Evolutionary conservation across 352 stramenopile species (phyloP).

Genomic region (Nothophytophthora sp.): DNA sequence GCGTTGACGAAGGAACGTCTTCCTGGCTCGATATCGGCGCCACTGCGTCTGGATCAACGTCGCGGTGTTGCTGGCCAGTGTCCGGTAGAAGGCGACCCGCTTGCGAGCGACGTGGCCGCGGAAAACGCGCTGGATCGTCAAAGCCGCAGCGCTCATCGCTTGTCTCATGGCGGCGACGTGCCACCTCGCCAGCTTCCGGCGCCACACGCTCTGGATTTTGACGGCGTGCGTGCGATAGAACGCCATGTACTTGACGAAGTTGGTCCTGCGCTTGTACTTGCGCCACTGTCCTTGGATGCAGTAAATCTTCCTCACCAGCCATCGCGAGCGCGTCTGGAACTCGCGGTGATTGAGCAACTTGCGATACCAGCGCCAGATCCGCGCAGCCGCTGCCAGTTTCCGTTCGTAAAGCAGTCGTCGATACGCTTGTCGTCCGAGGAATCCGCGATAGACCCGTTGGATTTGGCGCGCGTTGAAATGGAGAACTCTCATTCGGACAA

Average conservation of each 20-base stretch:
- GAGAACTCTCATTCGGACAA: constrained; percentile 22
- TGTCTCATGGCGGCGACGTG: constrained; percentile 26
- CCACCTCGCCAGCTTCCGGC: constrained; percentile 35
- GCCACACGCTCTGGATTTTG: constrained; percentile 52
- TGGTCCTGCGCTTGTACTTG: constrained; percentile 31
- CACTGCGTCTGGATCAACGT: constrained; percentile 49
- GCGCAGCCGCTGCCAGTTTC: constrained; percentile 9
- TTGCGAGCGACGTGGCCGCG: constrained; percentile 33
- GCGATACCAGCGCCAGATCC: constrained; percentile 61
- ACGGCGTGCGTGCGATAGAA: constrained; percentile 34
- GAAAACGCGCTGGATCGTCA: constrained; percentile 46
- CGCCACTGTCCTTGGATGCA: constrained; percentile 66
- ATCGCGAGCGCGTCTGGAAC: constrained; percentile 30
- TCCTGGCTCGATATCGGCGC: constrained; percentile 20
- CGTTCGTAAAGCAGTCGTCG: constrained; percentile 21
- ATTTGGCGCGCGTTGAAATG: constrained; percentile 36
- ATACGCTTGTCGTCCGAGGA: constrained; percentile 20
- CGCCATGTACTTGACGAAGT: constrained; percentile 37
- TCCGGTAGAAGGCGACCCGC: constrained; percentile 30
- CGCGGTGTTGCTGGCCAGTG: constrained; percentile 14
- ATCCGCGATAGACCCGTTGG: constrained; percentile 55
- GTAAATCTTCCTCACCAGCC: constrained; percentile 53
- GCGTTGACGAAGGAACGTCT: constrained; percentile 27
- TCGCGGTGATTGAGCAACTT: constrained; percentile 37
- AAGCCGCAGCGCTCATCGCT: constrained; percentile 29